Percentiles rank a stretch among this genome's conserved stretches.
phyloP scores from a whole-genome alignment of 139 green algal species.

The Picochlorum sp. region DNA sequence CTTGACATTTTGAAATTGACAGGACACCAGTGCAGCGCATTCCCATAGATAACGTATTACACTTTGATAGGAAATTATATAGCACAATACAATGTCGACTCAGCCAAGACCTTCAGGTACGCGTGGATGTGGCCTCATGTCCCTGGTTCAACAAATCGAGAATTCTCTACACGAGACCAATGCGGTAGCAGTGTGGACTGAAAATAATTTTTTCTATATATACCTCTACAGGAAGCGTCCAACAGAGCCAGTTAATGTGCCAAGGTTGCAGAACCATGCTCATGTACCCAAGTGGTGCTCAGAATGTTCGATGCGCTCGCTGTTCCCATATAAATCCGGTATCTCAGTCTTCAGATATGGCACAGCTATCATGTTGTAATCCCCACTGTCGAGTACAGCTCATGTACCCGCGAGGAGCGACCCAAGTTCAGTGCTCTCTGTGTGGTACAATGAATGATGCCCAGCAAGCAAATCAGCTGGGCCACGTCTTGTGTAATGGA shows the following conservation, averaged over 20 bases:
- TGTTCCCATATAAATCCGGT: slow-evolving; percentile 74
- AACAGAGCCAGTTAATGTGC: slow-evolving; percentile 67
- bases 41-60: too few relatives aligned
- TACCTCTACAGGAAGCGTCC: background rate
- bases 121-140: background rate
- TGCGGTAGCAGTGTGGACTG: background rate
- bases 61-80: too few relatives aligned
- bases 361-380: slow-evolving; percentile 82
- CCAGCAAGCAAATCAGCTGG: slow-evolving; percentile 54
- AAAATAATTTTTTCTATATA: background rate
- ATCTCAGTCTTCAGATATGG: slow-evolving; percentile 55
- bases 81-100: too few relatives aligned
- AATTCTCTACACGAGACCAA: background rate
- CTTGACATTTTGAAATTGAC: too few relatives aligned
- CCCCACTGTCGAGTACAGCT: slow-evolving; percentile 70
- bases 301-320: slow-evolving; percentile 80
- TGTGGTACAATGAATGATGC: slow-evolving; percentile 75
- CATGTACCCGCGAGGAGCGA: slow-evolving; percentile 80
- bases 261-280: slow-evolving; percentile 68
- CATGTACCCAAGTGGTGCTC: slow-evolving; percentile 75
- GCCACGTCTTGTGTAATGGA: slow-evolving; percentile 77
- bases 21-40: too few relatives aligned
- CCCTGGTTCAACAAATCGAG: background rate
- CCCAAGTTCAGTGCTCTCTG: slow-evolving; percentile 85
- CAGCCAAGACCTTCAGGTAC: background rate